phyloP scores from a whole-genome alignment of 345 rosid species.

The Hibiscus tridactylites region DNA sequence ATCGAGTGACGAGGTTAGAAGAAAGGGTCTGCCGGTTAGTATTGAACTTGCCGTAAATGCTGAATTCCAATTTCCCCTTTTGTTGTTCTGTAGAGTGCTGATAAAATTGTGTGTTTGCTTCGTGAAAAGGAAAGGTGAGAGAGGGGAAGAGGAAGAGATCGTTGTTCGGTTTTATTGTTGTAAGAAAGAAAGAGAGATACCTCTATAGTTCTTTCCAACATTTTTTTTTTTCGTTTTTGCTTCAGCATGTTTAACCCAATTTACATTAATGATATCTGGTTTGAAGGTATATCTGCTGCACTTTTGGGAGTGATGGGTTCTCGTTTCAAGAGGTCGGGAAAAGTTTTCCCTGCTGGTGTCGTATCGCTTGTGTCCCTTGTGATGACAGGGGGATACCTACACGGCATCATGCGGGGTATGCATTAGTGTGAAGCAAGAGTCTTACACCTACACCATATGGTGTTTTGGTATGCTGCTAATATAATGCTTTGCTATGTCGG shows the following conservation, averaged over 20 bases:
- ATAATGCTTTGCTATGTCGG: neutral
- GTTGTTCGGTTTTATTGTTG: neutral
- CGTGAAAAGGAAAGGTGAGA: neutral
- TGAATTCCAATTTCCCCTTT: neutral
- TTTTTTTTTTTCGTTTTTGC: neutral
- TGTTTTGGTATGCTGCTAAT: neutral
- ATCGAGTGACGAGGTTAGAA: neutral
- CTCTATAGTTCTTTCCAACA: neutral
- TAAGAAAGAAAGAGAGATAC: neutral
- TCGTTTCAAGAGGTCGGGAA: constrained; percentile 68
- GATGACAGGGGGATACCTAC: constrained; percentile 81
- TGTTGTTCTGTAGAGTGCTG: neutral
- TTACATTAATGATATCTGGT: neutral
- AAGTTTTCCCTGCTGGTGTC: constrained; percentile 79
- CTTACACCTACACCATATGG: neutral
- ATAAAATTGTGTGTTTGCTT: neutral
- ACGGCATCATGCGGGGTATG: constrained; percentile 59
- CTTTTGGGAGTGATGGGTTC: constrained; percentile 77
- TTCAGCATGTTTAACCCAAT: constrained; percentile 1
- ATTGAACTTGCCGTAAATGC: neutral
- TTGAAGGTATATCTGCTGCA: constrained; percentile 59
- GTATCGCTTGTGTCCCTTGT: constrained; percentile 67
- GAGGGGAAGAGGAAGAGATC: neutral
- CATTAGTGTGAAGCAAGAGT: constrained; percentile 23
- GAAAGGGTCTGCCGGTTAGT: neutral